Percentiles rank a stretch among this genome's conserved stretches.
Evolutionary conservation across 2,329 filamentous ascomycete genomes (phyloP).

Genomic region (Aulographum hederae): DNA sequence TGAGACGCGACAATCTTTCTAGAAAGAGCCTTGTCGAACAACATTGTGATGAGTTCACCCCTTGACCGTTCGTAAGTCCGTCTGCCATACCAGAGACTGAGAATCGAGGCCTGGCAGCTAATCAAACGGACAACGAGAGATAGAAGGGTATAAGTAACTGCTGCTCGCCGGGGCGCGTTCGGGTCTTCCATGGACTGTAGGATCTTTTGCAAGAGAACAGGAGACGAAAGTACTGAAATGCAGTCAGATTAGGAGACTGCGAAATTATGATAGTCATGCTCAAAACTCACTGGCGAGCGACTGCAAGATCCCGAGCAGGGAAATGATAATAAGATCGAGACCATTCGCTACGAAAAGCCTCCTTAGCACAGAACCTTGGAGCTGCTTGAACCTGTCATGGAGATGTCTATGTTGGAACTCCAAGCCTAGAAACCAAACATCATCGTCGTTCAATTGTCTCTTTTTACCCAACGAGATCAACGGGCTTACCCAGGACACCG

Average conservation of each 20-base stretch:
- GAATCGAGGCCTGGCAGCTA: conserved; percentile 45
- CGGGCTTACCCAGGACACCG: conserved; percentile 64
- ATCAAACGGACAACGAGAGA: conserved; percentile 42
- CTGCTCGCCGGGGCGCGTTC: conserved; percentile 30
- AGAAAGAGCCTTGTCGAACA: conserved; percentile 60
- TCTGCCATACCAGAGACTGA: conserved; percentile 66
- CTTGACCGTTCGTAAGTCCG: conserved; percentile 68
- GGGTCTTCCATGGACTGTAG: conserved; percentile 45
- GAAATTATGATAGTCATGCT: background rate
- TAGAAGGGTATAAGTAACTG: conserved; percentile 46
- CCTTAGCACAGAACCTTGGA: conserved; percentile 52
- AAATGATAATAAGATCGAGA: conserved; percentile 55
- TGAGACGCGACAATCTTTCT: conserved; percentile 36
- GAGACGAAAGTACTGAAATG: conserved; percentile 32
- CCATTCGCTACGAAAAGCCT: conserved; percentile 61
- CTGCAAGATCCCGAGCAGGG: conserved; percentile 44
- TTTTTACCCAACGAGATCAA: conserved; percentile 47
- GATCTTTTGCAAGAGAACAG: conserved; percentile 54
- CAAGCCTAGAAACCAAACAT: conserved; percentile 65
- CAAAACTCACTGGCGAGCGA: conserved; percentile 29
- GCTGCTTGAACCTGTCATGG: conserved; percentile 54
- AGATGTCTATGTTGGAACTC: conserved; percentile 68
- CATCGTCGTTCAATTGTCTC: conserved; percentile 53
- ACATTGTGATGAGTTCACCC: conserved; percentile 72
- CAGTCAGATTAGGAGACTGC: too few relatives aligned